Evolutionary conservation across 768 basidiomycete genomes (phyloP).

Genomic region (Russula abietina): DNA sequence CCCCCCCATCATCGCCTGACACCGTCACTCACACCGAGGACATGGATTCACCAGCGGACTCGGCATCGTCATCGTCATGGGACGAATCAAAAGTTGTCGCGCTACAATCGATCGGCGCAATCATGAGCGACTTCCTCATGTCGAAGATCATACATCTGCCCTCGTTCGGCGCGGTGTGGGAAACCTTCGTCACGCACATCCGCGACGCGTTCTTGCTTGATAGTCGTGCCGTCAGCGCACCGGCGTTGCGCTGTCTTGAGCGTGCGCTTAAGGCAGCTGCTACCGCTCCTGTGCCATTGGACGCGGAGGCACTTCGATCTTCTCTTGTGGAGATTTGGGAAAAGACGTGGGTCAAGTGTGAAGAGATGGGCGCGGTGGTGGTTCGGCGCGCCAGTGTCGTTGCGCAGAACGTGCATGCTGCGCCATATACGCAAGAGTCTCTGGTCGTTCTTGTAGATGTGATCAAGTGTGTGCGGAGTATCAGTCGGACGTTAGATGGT

Average conservation of each 20-base stretch:
- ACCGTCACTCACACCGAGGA: background rate
- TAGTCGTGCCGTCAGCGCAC: constrained; percentile 63
- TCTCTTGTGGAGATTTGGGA: constrained; percentile 47
- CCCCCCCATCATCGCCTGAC: constrained; percentile 17
- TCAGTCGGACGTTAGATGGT: constrained; percentile 43
- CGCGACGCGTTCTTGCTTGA: constrained; percentile 65
- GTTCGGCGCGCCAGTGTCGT: constrained; percentile 29
- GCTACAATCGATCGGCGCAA: constrained; percentile 73
- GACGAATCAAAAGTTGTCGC: constrained; percentile 87
- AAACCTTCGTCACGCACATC: constrained; percentile 63
- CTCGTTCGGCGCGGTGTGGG: constrained; percentile 68
- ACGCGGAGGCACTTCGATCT: constrained; percentile 29
- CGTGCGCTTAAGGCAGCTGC: constrained; percentile 60
- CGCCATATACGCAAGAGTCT: constrained; percentile 76
- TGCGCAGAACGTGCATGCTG: constrained; percentile 4
- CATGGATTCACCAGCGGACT: constrained; percentile 23
- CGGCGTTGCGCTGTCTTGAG: constrained; percentile 78
- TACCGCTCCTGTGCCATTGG: constrained; percentile 41
- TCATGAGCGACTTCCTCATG: constrained; percentile 75
- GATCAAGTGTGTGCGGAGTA: constrained; percentile 51
- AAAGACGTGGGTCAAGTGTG: constrained; percentile 64
- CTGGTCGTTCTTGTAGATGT: constrained; percentile 78
- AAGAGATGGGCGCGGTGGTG: constrained; percentile 55
- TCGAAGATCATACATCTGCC: constrained; percentile 66
- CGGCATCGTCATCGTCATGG: constrained; percentile 50